Conservation (phyloP, 306 rosid genomes). For the Lotus japonicus region DNA sequence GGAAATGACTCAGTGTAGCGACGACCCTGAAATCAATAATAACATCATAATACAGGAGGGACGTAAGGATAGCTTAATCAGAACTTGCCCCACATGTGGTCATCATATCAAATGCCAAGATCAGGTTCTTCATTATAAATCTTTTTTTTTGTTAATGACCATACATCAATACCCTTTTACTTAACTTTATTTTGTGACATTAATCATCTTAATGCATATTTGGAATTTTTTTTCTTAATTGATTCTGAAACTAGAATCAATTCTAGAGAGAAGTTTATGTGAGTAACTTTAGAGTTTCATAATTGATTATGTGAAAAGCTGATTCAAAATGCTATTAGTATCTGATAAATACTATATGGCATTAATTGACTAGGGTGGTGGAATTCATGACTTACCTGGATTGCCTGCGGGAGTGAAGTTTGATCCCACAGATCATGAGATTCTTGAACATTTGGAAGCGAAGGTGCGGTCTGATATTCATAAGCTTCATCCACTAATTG, state of each 20-base stretch:
- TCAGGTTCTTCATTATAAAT: slow-evolving; percentile 34
- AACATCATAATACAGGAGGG: slow-evolving; percentile 31
- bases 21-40: slow-evolving; percentile 28
- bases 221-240: no score
- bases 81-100: slow-evolving; percentile 71
- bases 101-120: slow-evolving; percentile 61
- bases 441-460: slow-evolving; percentile 69
- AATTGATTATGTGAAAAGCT: neutral
- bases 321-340: no score
- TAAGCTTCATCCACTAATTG: slow-evolving; percentile 61
- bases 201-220: no score
- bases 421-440: slow-evolving; percentile 80
- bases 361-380: slow-evolving; percentile 27
- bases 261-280: no score
- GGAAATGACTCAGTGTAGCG: slow-evolving; percentile 52
- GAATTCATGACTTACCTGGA: slow-evolving; percentile 62
- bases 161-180: neutral
- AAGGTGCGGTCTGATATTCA: slow-evolving; percentile 51
- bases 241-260: no score
- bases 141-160: neutral
- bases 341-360: neutral
- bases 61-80: slow-evolving; percentile 33
- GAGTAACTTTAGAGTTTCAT: no score
- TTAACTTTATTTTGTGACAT: neutral
- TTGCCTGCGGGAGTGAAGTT: slow-evolving; percentile 78